Evolutionary conservation across 441 rosid genomes (phyloP).

Genomic region (Euphorbia schlechtendalii): DNA sequence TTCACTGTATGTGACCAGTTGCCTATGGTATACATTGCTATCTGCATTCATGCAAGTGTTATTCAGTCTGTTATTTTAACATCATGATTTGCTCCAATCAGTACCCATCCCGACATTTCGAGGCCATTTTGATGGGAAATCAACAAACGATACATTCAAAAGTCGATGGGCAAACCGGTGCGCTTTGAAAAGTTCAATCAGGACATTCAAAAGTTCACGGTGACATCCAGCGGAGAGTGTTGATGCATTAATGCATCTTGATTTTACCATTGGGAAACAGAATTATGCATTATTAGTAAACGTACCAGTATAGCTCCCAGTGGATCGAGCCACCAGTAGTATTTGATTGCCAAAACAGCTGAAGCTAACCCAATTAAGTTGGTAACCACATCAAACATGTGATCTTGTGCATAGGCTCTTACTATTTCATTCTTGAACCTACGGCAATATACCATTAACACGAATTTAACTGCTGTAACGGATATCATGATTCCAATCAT

Average conservation of each 20-base stretch:
- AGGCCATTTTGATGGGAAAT: too few species aligned
- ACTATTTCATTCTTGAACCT: slow-evolving; percentile 58
- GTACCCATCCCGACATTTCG: too few species aligned
- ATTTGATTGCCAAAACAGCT: slow-evolving; percentile 52
- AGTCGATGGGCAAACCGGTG: too few species aligned
- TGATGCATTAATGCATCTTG: too few species aligned
- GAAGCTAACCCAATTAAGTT: slow-evolving; percentile 56
- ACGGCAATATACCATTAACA: slow-evolving; percentile 48
- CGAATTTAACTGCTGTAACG: slow-evolving; percentile 44
- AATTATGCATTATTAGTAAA: not conserved
- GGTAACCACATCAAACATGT: slow-evolving; percentile 62
- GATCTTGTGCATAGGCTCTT: slow-evolving; percentile 65
- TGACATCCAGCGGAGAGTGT: too few species aligned
- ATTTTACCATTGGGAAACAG: too few species aligned
- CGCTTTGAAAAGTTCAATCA: too few species aligned
- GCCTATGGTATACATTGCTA: slow-evolving; percentile 55
- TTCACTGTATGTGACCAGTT: slow-evolving; percentile 59
- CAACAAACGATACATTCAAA: too few species aligned
- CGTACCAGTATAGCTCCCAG: slow-evolving; percentile 56
- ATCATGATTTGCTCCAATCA: too few species aligned
- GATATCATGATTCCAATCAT: slow-evolving; percentile 71
- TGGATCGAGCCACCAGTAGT: slow-evolving; percentile 73
- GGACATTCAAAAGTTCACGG: too few species aligned
- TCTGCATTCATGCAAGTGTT: slow-evolving; percentile 38
- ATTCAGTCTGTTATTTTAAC: not conserved